These are phyloP conservation scores for Ceratocystiopsis brevicomis DNA, from an alignment of 2,329 filamentous ascomycete genomes.

Conservation along the genomic window DNA sequence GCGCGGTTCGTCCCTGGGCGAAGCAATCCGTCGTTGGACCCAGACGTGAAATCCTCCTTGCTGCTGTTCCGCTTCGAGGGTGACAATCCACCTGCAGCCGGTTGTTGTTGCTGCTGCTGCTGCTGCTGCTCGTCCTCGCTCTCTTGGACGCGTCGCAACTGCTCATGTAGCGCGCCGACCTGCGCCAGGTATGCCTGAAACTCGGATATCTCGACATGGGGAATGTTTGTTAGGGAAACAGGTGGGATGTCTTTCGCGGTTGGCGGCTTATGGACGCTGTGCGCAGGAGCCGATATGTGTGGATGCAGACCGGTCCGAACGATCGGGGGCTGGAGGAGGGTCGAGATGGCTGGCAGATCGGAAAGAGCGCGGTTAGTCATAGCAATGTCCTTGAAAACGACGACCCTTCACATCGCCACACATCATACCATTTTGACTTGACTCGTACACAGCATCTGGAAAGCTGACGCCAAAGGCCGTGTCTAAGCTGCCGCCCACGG, in stretches of 20 bases:
- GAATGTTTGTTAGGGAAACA: conserved; percentile 75
- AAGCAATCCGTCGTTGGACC: conserved; percentile 25
- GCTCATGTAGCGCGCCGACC: conserved; percentile 75
- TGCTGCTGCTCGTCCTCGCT: conserved; percentile 41
- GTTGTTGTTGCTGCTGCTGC: conserved; percentile 19
- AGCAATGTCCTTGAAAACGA: conserved; percentile 6
- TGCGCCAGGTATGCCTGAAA: conserved; percentile 75
- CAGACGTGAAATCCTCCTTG: conserved; percentile 24
- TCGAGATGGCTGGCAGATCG: conserved; percentile 54
- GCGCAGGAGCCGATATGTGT: conserved; percentile 49
- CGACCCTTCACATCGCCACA: too few relatives aligned
- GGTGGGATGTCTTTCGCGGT: conserved; percentile 82
- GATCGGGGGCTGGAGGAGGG: conserved; percentile 77
- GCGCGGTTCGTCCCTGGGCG: conserved; percentile 24
- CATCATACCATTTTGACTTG: conserved; percentile 58
- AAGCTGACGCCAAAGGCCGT: conserved; percentile 37
- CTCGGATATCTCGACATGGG: conserved; percentile 56
- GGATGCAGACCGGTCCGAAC: conserved; percentile 72
- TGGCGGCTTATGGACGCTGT: conserved; percentile 63
- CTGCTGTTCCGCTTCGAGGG: conserved; percentile 18
- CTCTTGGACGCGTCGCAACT: conserved; percentile 67
- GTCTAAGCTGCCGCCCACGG: conserved; percentile 69
- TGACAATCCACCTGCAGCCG: conserved; percentile 8
- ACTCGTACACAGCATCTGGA: conserved; percentile 42
- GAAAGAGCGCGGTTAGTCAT: neutral